Base-by-base conservation (phyloP, 176 grass and related monocot species). In the Musa troglodytarum region DNA sequence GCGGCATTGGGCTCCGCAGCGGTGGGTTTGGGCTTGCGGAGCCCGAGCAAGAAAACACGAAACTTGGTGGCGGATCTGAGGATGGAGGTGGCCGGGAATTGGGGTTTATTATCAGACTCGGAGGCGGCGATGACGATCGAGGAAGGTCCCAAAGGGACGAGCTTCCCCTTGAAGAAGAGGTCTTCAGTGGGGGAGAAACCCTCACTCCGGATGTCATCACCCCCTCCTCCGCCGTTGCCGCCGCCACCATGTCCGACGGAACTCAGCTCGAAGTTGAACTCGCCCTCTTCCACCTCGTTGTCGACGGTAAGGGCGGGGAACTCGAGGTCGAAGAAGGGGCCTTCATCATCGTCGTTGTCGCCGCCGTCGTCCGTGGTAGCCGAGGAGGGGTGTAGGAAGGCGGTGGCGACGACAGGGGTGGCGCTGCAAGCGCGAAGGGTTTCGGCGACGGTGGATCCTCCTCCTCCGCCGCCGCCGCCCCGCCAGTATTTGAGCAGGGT, bases 311-410 rank as follows among this genome's bases (percentile, higher is more conserved):
- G 85, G 8, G 93, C 75, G 76, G 93, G 71, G 79, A 96, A 92
- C 93, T 96, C 93, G 12, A 96, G 87, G 76, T 96, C 93, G 70
- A 96, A 96, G 83, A 90, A 96, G n/a, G 93, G 88, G 13, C 89
- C 89, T 57, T 89, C 92, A 68, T 96, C 89, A 17, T 92, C 87
- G 0, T 78, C 81, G 49, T 83, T 86, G 2, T 53, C 89, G 2
- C 54, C 74, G n/a, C 51, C 57, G 28, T 76, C 74, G 19, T 73
- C 34, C 54, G 74, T 49, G 2, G 43, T 56, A 3, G 73, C 16
- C 0, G 56, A 54, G 1, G 82, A 58, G 9, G 51, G 66, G 51
- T 68, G 52, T n/a, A 50, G 58, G 1, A 70, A 71, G 62, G 83
- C 34, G 16, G 77, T 73, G 8, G 53, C 29, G 67, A 29, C 49